Conservation (phyloP, 1,284 basidiomycete species). For the Inonotus obliquus region DNA sequence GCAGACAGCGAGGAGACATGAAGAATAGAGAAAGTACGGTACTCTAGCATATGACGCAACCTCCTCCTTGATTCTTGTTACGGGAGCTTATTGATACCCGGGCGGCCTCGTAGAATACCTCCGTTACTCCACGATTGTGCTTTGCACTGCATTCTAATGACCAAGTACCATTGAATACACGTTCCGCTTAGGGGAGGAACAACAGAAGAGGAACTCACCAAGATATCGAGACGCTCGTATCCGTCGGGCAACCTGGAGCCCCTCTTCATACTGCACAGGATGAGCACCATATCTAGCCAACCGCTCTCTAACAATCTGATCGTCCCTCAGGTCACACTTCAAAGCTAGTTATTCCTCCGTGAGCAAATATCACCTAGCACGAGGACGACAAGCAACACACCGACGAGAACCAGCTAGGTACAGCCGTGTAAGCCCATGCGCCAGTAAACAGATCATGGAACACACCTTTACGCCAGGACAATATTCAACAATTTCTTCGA, state of each 20-base stretch:
- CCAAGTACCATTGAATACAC: no score
- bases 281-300: slow-evolving; percentile 63
- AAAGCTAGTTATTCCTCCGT: slow-evolving; percentile 52
- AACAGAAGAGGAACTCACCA: slow-evolving; percentile 46
- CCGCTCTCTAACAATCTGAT: slow-evolving; percentile 60
- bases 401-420: slow-evolving; percentile 76
- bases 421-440: slow-evolving; percentile 10
- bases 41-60: slow-evolving; percentile 20
- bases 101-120: slow-evolving; percentile 89
- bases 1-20: neutral
- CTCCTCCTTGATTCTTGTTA: slow-evolving; percentile 53
- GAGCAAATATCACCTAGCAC: neutral
- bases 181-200: neutral
- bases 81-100: slow-evolving; percentile 75
- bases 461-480: slow-evolving; percentile 90
- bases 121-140: slow-evolving; percentile 88
- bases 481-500: slow-evolving; percentile 84
- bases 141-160: slow-evolving; percentile 91
- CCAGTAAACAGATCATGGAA: slow-evolving; percentile 19
- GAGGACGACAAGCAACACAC: slow-evolving; percentile 41
- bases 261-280: slow-evolving; percentile 86
- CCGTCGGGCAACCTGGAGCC: slow-evolving; percentile 79
- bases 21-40: neutral
- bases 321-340: slow-evolving; percentile 92
- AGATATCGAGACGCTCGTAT: slow-evolving; percentile 92